Conservation (phyloP, 306 rosid species). For the Macrotyloma uniflorum region DNA sequence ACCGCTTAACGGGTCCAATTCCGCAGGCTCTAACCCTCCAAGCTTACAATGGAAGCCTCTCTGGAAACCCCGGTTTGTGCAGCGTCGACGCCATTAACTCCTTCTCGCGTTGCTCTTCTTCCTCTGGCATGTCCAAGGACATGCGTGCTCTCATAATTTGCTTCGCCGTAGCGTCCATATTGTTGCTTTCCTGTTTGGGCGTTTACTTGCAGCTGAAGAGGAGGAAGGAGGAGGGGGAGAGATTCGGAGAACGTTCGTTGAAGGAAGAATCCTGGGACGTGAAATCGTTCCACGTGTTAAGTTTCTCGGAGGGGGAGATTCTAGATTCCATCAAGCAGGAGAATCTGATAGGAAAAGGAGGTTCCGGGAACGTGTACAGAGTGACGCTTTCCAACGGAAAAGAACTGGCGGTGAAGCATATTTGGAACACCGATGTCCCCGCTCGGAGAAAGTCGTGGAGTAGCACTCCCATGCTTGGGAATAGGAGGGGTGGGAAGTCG, state of each 20-base stretch:
- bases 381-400: conserved; percentile 65
- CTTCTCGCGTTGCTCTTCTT: conserved; percentile 55
- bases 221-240: conserved; percentile 32
- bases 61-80: conserved; percentile 74
- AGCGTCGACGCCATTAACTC: conserved; percentile 40
- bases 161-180: conserved; percentile 39
- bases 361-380: conserved; percentile 87
- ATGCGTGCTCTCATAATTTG: conserved; percentile 60
- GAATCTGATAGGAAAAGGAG: conserved; percentile 89
- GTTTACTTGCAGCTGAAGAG: conserved; percentile 46
- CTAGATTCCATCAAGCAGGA: conserved; percentile 81
- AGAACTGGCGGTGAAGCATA: conserved; percentile 90
- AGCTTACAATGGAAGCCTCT: conserved; percentile 87
- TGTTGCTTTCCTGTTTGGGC: conserved; percentile 42
- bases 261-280: conserved; percentile 89
- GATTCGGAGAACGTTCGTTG: conserved; percentile 56
- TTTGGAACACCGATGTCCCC: conserved; percentile 62
- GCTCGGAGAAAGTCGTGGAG: conserved; percentile 45
- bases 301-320: conserved; percentile 81
- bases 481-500: conserved; percentile 40
- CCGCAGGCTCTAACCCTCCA: conserved; percentile 60
- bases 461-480: conserved; percentile 60
- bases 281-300: conserved; percentile 81
- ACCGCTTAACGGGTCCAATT: conserved; percentile 59
- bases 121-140: conserved; percentile 48